Evolutionary conservation across 2,329 filamentous ascomycete genomes (phyloP).

Genomic region (Endoconidiophora polonica): DNA sequence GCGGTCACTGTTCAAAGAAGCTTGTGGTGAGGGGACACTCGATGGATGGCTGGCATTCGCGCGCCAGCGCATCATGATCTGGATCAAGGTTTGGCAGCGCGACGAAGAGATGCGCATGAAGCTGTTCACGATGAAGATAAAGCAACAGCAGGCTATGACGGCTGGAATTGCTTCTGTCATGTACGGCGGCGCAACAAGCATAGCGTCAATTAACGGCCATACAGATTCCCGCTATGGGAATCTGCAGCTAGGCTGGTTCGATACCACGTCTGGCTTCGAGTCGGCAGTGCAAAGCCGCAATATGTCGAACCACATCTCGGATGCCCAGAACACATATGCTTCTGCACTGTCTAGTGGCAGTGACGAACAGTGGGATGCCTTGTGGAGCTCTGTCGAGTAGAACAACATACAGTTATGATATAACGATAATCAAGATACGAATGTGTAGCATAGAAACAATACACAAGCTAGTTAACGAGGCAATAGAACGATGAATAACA

Average conservation of each 20-base stretch:
- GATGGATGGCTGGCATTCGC: conserved; percentile 18
- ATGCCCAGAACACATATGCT: conserved; percentile 17
- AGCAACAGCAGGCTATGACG: conserved; percentile 16
- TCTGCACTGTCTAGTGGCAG: conserved; percentile 15
- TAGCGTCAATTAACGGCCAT: conserved; percentile 17
- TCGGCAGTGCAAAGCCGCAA: conserved; percentile 20
- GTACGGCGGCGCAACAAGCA: conserved; percentile 20
- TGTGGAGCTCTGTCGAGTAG: conserved; percentile 22
- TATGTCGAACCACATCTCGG: conserved; percentile 19
- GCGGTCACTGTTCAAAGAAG: conserved; percentile 21
- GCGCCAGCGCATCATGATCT: conserved; percentile 18
- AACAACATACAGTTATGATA: background rate
- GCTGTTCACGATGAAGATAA: conserved; percentile 20
- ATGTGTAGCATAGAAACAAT: no score
- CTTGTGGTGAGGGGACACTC: conserved; percentile 18
- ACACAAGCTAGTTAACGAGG: background rate
- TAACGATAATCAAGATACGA: no score
- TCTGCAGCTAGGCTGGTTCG: conserved; percentile 21
- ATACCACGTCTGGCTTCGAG: conserved; percentile 21
- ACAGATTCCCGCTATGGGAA: conserved; percentile 21
- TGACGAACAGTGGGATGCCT: conserved; percentile 16
- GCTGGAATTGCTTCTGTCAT: conserved; percentile 20
- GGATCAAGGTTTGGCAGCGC: conserved; percentile 18
- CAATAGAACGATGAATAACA: no score
- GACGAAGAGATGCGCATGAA: conserved; percentile 19